Percentiles rank a stretch among this genome's conserved stretches.
phyloP scores from a whole-genome alignment of 305 asterid genomes.

The Fraxinus angustifolia region DNA sequence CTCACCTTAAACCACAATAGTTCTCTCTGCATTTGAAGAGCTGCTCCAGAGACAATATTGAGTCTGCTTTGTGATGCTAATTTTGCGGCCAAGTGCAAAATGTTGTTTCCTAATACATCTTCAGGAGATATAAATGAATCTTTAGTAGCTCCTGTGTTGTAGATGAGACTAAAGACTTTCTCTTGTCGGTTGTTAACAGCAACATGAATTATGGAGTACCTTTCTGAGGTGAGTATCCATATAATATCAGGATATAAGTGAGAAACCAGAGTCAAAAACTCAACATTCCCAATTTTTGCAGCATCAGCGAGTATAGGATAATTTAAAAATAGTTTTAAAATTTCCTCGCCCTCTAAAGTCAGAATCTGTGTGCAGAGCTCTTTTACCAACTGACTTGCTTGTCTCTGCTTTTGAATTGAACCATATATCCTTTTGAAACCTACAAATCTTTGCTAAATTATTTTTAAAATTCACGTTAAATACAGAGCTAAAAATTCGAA shows the following conservation, averaged over 20 bases:
- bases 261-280: background rate
- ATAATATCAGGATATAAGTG: constrained; percentile 29
- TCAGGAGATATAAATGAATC: too few species aligned
- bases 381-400: background rate
- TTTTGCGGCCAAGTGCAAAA: background rate
- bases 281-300: constrained; percentile 7
- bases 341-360: background rate
- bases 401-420: background rate
- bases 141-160: background rate
- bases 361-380: background rate
- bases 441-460: background rate
- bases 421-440: background rate
- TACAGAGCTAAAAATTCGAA: background rate
- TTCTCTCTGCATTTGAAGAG: background rate
- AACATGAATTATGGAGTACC: constrained; percentile 28
- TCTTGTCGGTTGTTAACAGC: constrained; percentile 39
- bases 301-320: constrained; percentile 8
- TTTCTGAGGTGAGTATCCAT: constrained; percentile 30
- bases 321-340: background rate
- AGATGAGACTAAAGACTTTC: constrained; percentile 32
- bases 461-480: constrained; percentile 16
- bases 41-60: background rate
- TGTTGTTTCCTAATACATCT: background rate
- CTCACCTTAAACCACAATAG: background rate
- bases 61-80: background rate